Conservation (phyloP, 352 stramenopile genomes). For the Thalassiosira livingstoniorum region DNA sequence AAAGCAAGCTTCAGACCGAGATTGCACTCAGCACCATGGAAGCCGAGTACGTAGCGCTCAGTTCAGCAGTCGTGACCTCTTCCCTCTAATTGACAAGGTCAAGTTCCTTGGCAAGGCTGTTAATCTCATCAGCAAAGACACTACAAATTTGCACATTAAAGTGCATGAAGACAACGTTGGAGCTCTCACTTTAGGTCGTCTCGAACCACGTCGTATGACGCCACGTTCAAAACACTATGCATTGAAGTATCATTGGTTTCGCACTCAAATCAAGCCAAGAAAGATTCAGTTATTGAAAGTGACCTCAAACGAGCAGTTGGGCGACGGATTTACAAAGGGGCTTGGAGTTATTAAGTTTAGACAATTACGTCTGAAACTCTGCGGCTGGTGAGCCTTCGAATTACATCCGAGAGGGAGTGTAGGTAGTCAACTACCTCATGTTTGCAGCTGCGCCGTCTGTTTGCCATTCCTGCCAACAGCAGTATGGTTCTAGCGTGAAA, state of each 20-base stretch:
- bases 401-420: no score
- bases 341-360: background rate
- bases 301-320: background rate
- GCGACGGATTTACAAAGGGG: background rate
- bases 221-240: constrained; percentile 24
- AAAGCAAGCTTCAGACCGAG: constrained; percentile 31
- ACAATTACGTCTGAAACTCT: background rate
- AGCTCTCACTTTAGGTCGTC: constrained; percentile 19
- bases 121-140: background rate
- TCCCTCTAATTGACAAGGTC: constrained; percentile 13
- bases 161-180: constrained; percentile 57
- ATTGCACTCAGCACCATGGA: constrained; percentile 40
- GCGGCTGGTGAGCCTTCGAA: background rate
- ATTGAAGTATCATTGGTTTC: constrained; percentile 68
- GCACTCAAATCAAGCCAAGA: constrained; percentile 5
- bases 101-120: background rate
- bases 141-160: background rate
- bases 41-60: constrained; percentile 39
- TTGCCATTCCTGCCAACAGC: no score
- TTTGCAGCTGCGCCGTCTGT: no score
- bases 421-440: no score
- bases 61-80: constrained; percentile 15
- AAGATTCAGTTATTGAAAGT: background rate
- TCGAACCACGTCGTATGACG: background rate
- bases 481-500: no score